Percentiles rank a stretch among this genome's conserved stretches.
Evolutionary conservation across 345 rosid genomes (phyloP).

Genomic region (Sisymbrium irio): DNA sequence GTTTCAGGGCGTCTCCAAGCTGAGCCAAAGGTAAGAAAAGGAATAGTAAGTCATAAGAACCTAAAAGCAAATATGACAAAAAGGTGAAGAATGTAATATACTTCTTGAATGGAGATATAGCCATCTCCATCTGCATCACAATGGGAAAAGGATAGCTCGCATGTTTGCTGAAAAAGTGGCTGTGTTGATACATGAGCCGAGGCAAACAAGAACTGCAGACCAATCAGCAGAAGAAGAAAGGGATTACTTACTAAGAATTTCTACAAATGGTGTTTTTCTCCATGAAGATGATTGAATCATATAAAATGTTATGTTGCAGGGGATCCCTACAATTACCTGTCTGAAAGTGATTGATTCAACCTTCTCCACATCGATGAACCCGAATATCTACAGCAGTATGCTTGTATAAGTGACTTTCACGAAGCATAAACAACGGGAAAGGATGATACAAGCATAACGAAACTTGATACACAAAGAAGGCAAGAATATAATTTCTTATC

Average conservation of each 20-base stretch:
- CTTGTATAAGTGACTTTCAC: conserved; percentile 9
- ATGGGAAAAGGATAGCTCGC: conserved; percentile 64
- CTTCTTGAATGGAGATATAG: conserved; percentile 58
- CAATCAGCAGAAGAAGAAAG: conserved; percentile 18
- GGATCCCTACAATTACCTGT: conserved; percentile 51
- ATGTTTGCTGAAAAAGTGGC: conserved; percentile 61
- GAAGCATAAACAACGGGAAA: not conserved
- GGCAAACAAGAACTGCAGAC: conserved; percentile 77
- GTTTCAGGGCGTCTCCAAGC: conserved; percentile 62
- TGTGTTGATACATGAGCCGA: conserved; percentile 68
- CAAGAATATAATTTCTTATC: not conserved
- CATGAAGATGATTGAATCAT: not conserved
- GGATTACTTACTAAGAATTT: not conserved
- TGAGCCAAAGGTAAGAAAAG: conserved; percentile 33
- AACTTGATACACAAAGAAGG: not conserved
- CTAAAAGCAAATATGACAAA: conserved; percentile 4
- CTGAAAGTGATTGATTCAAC: conserved; percentile 75
- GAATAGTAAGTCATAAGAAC: conserved; percentile 20
- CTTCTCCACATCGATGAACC: conserved; percentile 79
- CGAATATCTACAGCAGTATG: conserved; percentile 58
- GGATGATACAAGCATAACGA: not conserved
- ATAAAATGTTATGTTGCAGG: not conserved
- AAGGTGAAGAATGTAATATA: conserved; percentile 27
- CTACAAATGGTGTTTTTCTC: not conserved
- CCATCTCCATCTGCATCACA: conserved; percentile 49